phyloP scores from a whole-genome alignment of 345 rosid species.

The Aethionema arabicum region DNA sequence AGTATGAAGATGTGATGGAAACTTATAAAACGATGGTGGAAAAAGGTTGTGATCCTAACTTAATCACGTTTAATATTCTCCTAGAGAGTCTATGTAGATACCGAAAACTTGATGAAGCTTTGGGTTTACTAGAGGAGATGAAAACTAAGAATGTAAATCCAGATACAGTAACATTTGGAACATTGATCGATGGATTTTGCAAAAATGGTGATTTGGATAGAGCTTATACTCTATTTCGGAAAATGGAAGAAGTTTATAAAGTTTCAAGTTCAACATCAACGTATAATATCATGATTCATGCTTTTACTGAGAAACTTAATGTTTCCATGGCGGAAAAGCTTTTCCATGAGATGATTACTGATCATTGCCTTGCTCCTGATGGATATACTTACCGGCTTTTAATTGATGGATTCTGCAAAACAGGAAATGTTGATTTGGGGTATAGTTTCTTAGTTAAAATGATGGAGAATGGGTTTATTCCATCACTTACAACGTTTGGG shows the following conservation, averaged over 20 bases:
- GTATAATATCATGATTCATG: constrained; percentile 77
- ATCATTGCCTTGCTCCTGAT: constrained; percentile 58
- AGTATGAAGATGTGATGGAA: constrained; percentile 78
- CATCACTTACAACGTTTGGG: constrained; percentile 68
- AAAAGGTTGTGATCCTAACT: constrained; percentile 72
- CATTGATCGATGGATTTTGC: constrained; percentile 69
- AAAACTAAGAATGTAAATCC: constrained; percentile 51
- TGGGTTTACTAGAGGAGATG: constrained; percentile 60
- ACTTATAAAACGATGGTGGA: constrained; percentile 61
- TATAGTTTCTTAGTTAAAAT: constrained; percentile 50
- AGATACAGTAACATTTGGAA: constrained; percentile 63
- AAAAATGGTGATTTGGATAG: constrained; percentile 61
- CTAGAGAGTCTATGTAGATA: constrained; percentile 86
- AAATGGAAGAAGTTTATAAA: constrained; percentile 52
- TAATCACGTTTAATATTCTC: constrained; percentile 73
- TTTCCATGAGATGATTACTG: constrained; percentile 59
- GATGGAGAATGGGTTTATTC: constrained; percentile 65
- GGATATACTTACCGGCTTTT: constrained; percentile 72
- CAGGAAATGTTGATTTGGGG: constrained; percentile 61
- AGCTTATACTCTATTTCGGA: constrained; percentile 60
- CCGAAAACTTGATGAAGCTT: constrained; percentile 58
- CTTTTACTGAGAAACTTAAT: constrained; percentile 62
- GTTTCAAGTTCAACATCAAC: constrained; percentile 56
- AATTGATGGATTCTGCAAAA: constrained; percentile 82
- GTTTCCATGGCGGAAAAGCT: constrained; percentile 58